Base-by-base conservation (phyloP, 495 filamentous ascomycete species). In the Pyronema omphalodes region DNA sequence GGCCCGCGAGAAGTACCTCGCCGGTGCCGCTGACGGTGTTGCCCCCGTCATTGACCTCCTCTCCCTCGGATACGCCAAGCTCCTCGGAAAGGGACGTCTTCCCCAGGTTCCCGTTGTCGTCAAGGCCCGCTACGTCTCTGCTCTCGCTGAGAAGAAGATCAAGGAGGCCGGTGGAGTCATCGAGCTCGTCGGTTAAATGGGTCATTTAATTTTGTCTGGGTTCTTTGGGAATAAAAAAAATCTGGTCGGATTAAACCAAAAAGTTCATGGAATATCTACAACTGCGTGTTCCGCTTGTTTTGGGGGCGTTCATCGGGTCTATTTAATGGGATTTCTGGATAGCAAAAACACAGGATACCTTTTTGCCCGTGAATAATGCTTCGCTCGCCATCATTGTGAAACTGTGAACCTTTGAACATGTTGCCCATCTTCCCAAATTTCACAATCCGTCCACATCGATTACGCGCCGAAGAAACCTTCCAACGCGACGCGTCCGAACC, bases 11-110 rank as follows among this genome's bases (percentile, higher is more conserved):
- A 74, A 74, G 67, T 85, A 82, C 70, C 67, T 83, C 58, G 67
- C 66, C 67, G 73, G 71, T 58, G 69, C 77, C 67, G 76, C 76
- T 67, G 70, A 74, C 66, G 84, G 89, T 70, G 87, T 79, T 62
- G 86, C 83, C 44, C 87, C 88, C 61, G 88, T 94, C 62, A 79
- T 94, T 71, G 88, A 94, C 74, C 84, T 94, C 65, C 76, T 93
- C 49, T 75, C 86, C 58, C 80, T 91, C 64, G 88, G 88, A 58
- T 94, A 93, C 80, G 80, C 84, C 64, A 94, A 94, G 73, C 78
- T 94, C 57, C 78, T 93, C 63, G 87, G 88, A 68, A 94, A 94
- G 78, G 88, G 88, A 68, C 76, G 86, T 64, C 72, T 94, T 60
- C 87, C 87, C 57, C 72, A 85, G 60, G 74, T 93, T 61, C 88